Percentiles rank a stretch among this genome's conserved stretches.
phyloP scores from a whole-genome alignment of 1,284 basidiomycete genomes.

The Cystobasidium pallidum region DNA sequence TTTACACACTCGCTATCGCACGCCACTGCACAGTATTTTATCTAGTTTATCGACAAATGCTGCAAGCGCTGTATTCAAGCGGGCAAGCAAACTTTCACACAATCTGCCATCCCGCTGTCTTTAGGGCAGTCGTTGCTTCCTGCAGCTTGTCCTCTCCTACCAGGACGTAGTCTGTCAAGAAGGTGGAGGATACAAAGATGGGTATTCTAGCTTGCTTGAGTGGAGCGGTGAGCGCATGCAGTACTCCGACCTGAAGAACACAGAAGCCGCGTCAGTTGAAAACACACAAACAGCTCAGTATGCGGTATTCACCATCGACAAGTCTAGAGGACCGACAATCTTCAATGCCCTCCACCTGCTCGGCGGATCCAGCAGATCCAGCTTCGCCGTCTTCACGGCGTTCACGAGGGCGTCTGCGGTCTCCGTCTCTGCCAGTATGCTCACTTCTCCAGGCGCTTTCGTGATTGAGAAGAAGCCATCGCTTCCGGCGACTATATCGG shows the following conservation, averaged over 20 bases:
- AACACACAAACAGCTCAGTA: no score
- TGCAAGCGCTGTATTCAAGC: no score
- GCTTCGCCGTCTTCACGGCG: background rate
- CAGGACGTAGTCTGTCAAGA: constrained; percentile 51
- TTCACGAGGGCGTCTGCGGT: background rate
- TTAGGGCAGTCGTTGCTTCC: constrained; percentile 31
- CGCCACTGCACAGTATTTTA: no score
- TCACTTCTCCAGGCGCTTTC: constrained; percentile 21
- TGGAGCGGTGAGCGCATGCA: constrained; percentile 45
- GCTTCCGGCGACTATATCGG: constrained; percentile 3
- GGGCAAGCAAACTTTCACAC: background rate
- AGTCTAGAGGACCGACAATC: constrained; percentile 48
- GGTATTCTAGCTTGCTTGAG: constrained; percentile 47
- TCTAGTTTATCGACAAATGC: no score
- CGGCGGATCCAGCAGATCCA: background rate
- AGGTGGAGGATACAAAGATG: constrained; percentile 50
- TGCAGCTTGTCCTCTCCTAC: constrained; percentile 41
- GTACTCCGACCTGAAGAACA: constrained; percentile 39
- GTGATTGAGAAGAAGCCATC: constrained; percentile 33
- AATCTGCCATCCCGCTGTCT: constrained; percentile 47
- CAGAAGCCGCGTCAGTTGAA: no score
- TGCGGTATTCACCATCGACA: constrained; percentile 45
- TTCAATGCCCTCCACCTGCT: constrained; percentile 30
- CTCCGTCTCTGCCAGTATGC: constrained; percentile 13
- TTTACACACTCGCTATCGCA: no score